Conservation (phyloP, 2,329 filamentous ascomycete genomes). For the Ophiosphaerella narmari region DNA sequence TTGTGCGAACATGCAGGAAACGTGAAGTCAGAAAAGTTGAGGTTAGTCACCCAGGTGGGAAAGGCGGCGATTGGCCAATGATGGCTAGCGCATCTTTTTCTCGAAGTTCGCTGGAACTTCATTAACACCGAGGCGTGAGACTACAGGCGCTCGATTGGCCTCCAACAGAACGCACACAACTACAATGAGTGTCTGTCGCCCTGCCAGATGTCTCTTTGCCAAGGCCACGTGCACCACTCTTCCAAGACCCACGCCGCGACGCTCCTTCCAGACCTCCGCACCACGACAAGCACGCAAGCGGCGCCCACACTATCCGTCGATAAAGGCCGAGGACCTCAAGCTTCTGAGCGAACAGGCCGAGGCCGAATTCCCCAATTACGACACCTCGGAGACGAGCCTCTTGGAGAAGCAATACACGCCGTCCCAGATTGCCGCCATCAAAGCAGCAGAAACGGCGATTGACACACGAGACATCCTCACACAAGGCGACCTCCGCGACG, state of each 20-base stretch:
- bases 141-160: constrained; percentile 27
- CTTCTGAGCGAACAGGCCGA: constrained; percentile 40
- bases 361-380: constrained; percentile 64
- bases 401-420: constrained; percentile 74
- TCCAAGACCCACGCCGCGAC: constrained; percentile 42
- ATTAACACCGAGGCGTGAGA: constrained; percentile 15
- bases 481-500: constrained; percentile 72
- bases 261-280: constrained; percentile 49
- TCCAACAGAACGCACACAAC: constrained; percentile 12
- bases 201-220: constrained; percentile 50
- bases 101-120: constrained; percentile 21
- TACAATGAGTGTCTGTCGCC: constrained; percentile 50
- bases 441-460: constrained; percentile 79
- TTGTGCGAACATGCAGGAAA: constrained; percentile 25
- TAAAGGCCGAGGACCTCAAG: constrained; percentile 50
- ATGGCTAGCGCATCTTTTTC: constrained; percentile 30
- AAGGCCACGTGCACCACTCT: constrained; percentile 28
- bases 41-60: constrained; percentile 30
- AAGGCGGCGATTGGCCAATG: constrained; percentile 32
- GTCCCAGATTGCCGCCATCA: constrained; percentile 79
- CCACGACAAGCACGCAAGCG: constrained; percentile 42
- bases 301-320: constrained; percentile 49
- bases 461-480: constrained; percentile 73
- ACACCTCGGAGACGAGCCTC: constrained; percentile 49
- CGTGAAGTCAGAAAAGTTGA: constrained; percentile 18